phyloP scores from a whole-genome alignment of 495 filamentous ascomycete genomes.

The Opeltia flavorubescens region DNA sequence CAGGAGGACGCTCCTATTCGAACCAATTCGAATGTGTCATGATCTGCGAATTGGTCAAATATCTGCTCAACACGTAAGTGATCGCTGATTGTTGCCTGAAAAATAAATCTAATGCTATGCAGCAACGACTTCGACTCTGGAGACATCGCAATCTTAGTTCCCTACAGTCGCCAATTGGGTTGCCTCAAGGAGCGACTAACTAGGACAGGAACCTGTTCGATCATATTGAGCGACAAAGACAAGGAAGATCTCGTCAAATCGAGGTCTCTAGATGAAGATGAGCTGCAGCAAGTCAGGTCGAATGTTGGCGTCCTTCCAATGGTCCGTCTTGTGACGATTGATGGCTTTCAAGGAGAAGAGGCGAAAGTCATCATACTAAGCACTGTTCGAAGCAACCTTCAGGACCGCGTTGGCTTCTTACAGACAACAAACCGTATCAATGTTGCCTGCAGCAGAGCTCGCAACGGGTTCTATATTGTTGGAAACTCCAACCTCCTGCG shows the following conservation, averaged over 20 bases:
- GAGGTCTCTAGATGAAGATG: constrained; percentile 15
- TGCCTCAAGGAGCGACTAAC: constrained; percentile 16
- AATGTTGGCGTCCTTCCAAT: constrained; percentile 32
- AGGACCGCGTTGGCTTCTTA: constrained; percentile 51
- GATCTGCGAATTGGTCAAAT: constrained; percentile 25
- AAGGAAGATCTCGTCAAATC: constrained; percentile 35
- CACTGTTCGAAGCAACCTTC: constrained; percentile 54
- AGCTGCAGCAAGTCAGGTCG: constrained; percentile 10
- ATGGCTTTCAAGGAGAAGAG: constrained; percentile 67
- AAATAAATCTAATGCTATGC: neutral
- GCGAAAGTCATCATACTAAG: constrained; percentile 62
- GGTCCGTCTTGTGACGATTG: constrained; percentile 52
- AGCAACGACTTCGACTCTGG: constrained; percentile 12
- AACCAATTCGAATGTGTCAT: constrained; percentile 39
- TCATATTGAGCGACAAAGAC: constrained; percentile 44
- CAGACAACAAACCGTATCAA: constrained; percentile 64
- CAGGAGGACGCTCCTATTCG: constrained; percentile 27
- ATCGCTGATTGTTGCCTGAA: neutral
- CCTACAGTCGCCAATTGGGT: constrained; percentile 16
- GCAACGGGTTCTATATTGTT: constrained; percentile 70
- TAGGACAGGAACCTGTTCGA: constrained; percentile 13
- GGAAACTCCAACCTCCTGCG: constrained; percentile 45
- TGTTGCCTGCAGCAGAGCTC: constrained; percentile 54
- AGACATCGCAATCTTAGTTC: constrained; percentile 15
- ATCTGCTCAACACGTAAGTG: constrained; percentile 11